Base-by-base conservation (phyloP, 2,329 filamentous ascomycete species). In the Colletotrichum acutatum region DNA sequence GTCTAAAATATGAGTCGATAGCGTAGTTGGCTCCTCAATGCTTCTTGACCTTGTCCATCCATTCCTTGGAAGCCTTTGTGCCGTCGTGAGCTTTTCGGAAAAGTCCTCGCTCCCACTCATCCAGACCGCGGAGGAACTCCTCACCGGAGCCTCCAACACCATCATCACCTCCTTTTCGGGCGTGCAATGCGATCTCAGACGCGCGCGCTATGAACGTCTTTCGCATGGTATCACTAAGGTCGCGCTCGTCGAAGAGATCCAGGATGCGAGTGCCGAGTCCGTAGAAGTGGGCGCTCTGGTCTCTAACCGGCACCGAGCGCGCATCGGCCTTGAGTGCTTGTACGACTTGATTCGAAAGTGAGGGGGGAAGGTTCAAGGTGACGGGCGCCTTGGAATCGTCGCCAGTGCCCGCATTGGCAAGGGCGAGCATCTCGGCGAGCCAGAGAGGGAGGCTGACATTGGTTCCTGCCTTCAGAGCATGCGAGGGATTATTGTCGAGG, bases 271-370 rank as follows among this genome's bases (percentile, higher is more conserved):
- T 92, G 4, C 94, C 95, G 4, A 98, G 88, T 28, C 90, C 92
- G 84, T 98, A 98, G 78, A 98, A 98, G 82, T 98, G 93, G 46
- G 93, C 91, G 74, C 94, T 94, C 81, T 97, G 90, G 68, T 94
- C 91, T 62, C 96, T 91, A 54, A 99, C 82, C 68, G 97, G 92
- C 1, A 99, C 94, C 12, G 93, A 93, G 67, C 93, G 92, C 0
- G 97, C 93, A 79, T 98, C 95, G 37, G 97, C 97, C 80, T 96
- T 97, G 49, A 99, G 86, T 0, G 97, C 97, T 77, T 97, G 95
- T 79, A 97, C 86, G 54, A 98, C 95, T 58, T 94, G 91, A 74
- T 91, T 89, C 5, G 93, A 92, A 1, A 98, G 90, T 4, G 94
- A 92, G 0, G 90, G 82, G 0, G 97, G 96, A 8, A 97, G 90